Base-by-base conservation (phyloP, 208 protist species). In the Trypanosoma scelopori region DNA sequence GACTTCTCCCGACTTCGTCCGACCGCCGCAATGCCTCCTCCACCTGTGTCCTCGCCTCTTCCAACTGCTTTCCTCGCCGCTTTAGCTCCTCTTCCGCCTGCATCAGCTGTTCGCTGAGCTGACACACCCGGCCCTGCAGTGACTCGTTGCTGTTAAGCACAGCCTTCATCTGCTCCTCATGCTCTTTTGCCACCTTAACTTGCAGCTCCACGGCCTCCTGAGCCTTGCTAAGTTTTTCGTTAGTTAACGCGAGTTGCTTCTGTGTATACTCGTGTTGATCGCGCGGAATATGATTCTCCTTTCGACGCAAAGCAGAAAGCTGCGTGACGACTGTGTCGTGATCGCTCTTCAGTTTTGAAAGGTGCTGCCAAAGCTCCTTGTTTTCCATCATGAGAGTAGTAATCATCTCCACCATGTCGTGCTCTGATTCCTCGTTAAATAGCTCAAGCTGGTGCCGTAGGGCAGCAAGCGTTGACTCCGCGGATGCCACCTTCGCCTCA, bases 281-380 rank as follows among this genome's bases (percentile, higher is more conserved):
- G 16, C 53, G 65, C 28, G 81, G 74, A 23, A 91, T 78, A 25
- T 56, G 18, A 49, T 82, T 75, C 3, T 37, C 74, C 53, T 78
- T 80, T 18, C 69, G 59, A 5, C 58, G 45, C 55, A 70, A 35
- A 5, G 79, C 64, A 35, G 37, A 47, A 47, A 84, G 59, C 76
- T 93, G 81, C 22, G 82, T 57, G 22, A 60, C 37, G 0, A 70
- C 58, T 25, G 78, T 37, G 52, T 85, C 80, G 68, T 84, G 53
- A 56, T 85, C 81, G 62, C 50, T 58, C 67, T 89, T 83, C 60
- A 91, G 65, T 46, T 75, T 41, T 32, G 78, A 74, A 23, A 91
- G 74, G 45, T 82, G 75, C 58, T 87, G 76, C 84, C 81, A 89
- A 15, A 90, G 70, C 56, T 84, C 84, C 51, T 84, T 85, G 65